Evolutionary conservation across 495 filamentous ascomycete species (phyloP), one percentile per base, ranked within the genome.

Genomic region (Bryoglossum gracile): DNA sequence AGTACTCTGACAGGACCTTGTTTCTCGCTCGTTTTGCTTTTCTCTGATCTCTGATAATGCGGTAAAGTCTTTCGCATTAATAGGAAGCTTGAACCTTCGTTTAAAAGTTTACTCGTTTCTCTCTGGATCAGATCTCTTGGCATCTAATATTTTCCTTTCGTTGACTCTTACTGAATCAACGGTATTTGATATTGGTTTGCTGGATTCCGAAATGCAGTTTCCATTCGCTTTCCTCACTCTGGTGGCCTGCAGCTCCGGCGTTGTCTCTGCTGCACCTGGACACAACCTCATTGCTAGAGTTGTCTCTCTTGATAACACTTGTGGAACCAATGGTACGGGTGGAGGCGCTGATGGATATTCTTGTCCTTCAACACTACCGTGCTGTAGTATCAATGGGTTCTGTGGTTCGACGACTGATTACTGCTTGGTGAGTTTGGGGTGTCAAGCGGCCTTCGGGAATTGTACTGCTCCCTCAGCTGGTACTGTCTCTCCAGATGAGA

Each of bases 401-500:
- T 56, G 54, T 28, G 54, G 54, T n/a, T 56, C 54, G 1, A 52
- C 54, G 25, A 43, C 46, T 45, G 54, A 23, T 0, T 56, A 56
- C 26, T 56, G 54, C 23, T 26, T 56, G 14, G 44, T 48, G 5
- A 39, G 47, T 13, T 13, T 13, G n/a, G 54, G 49, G 3, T 56
- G 54, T 17, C 53, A 56, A 35, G 9, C 52, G 11, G 26, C 24
- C 13, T 55, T 44, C 28, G 52, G 52, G 26, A 55, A 44, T 18
- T 49, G 52, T 16, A 55, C 39, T 17, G 32, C 33, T 21, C 45
- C 52, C 1, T 30, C 45, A 24, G 14, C 28, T 0, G 45, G 52
- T 3, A 50, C 46, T 2, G 35, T 62, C n/a, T 64, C 61, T 3
- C 68, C 68, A 13, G 68, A 70, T 30, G 38, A 67, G 11, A 68